phyloP scores from a whole-genome alignment of 768 basidiomycete species.

The Lactarius deliciosus region DNA sequence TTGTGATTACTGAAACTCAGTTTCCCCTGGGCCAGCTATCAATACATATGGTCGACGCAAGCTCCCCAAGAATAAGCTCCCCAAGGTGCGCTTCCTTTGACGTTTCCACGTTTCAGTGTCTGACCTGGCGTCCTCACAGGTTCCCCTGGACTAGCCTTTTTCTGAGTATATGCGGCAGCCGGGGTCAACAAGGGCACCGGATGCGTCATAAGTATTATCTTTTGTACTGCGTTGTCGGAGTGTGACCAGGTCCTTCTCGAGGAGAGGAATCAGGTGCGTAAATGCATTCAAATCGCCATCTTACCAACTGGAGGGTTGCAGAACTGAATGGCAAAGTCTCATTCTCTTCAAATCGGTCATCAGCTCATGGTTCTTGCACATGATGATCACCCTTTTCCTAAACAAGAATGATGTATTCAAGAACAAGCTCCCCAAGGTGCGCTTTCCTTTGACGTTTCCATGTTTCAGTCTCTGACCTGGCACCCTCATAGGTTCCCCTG shows the following conservation, averaged over 20 bases:
- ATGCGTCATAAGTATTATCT: constrained; percentile 69
- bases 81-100: too few relatives aligned
- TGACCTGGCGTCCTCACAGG: too few relatives aligned
- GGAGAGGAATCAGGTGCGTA: constrained; percentile 59
- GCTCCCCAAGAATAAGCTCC: too few relatives aligned
- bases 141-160: too few relatives aligned
- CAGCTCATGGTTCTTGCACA: constrained; percentile 73
- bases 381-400: constrained; percentile 64
- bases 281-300: not conserved
- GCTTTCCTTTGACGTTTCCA: not conserved
- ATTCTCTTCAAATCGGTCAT: constrained; percentile 75
- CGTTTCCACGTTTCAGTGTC: too few relatives aligned
- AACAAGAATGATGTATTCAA: constrained; percentile 81
- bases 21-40: constrained; percentile 63
- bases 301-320: constrained; percentile 32
- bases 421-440: constrained; percentile 60
- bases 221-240: constrained; percentile 72
- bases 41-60: constrained; percentile 69
- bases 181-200: too few relatives aligned
- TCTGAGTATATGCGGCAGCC: too few relatives aligned
- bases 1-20: constrained; percentile 87
- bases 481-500: constrained; percentile 53
- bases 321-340: constrained; percentile 79
- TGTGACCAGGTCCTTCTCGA: constrained; percentile 74
- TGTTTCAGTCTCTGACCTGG: not conserved